phyloP scores from a whole-genome alignment of 495 filamentous ascomycete genomes.

The Penicillium turbatum region DNA sequence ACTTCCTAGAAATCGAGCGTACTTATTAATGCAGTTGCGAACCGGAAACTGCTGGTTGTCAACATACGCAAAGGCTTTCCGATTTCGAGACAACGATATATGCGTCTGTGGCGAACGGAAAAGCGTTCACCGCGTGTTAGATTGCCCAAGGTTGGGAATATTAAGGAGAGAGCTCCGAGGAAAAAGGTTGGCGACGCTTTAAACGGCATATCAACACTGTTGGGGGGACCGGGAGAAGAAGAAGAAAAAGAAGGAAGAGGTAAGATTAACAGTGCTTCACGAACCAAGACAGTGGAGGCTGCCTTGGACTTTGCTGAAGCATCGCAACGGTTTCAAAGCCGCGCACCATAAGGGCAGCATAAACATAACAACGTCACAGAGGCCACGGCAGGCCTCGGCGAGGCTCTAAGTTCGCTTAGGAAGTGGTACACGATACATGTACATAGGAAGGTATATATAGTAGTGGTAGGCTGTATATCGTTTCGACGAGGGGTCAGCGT shows the following conservation, averaged over 20 bases:
- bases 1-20: slow-evolving; percentile 10
- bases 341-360: slow-evolving; percentile 22
- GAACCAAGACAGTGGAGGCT: slow-evolving; percentile 16
- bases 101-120: slow-evolving; percentile 14
- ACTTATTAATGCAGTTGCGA: slow-evolving; percentile 14
- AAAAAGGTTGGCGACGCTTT: slow-evolving; percentile 17
- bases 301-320: slow-evolving; percentile 26
- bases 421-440: background rate
- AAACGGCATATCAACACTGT: slow-evolving; percentile 15
- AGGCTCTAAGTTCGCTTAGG: background rate
- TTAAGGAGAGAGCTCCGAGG: slow-evolving; percentile 9
- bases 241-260: slow-evolving; percentile 17
- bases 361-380: slow-evolving; percentile 19
- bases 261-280: slow-evolving; percentile 13
- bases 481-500: background rate
- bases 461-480: background rate
- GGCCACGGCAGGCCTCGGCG: background rate
- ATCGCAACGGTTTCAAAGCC: slow-evolving; percentile 23
- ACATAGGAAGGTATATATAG: background rate
- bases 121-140: slow-evolving; percentile 2
- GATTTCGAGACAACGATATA: slow-evolving; percentile 8
- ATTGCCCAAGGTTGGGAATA: slow-evolving; percentile 4
- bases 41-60: slow-evolving; percentile 14
- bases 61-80: slow-evolving; percentile 5
- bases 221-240: slow-evolving; percentile 14